A percentile compares a stretch with the other conserved stretches of the same genome.
Conservation (phyloP, 805 yeast genomes). For the Teunomyces gatunensis region DNA sequence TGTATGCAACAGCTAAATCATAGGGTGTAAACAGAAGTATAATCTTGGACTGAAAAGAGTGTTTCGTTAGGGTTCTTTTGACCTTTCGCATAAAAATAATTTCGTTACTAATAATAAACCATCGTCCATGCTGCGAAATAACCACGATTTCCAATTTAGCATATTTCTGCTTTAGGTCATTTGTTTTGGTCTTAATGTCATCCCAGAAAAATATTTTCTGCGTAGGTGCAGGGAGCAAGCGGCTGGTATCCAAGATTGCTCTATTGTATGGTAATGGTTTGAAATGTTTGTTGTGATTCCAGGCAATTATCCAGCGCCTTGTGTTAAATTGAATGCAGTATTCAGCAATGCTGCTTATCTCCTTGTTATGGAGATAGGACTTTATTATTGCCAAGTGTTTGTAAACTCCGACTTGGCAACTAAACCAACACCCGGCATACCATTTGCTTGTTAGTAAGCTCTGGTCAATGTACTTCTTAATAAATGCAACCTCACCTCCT, state of each 20-base stretch:
- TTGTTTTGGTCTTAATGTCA: neutral
- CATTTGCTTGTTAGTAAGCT: conserved; percentile 1
- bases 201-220: neutral
- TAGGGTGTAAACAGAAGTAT: neutral
- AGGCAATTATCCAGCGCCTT: conserved; percentile 18
- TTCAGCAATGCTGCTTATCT: conserved; percentile 2
- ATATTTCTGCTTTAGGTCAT: neutral
- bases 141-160: neutral
- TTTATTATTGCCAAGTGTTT: conserved; percentile 9
- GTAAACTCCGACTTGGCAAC: conserved; percentile 17
- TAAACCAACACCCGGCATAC: conserved; percentile 15
- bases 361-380: neutral
- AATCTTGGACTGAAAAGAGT: neutral
- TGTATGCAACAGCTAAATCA: neutral
- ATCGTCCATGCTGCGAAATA: neutral
- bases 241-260: neutral
- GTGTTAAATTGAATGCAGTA: conserved; percentile 12
- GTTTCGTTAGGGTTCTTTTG: neutral
- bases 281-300: conserved; percentile 9
- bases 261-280: neutral
- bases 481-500: conserved; percentile 19
- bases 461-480: conserved; percentile 12
- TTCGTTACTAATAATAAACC: conserved; percentile 1
- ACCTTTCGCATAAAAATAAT: neutral
- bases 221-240: neutral